phyloP scores from a whole-genome alignment of 768 basidiomycete genomes.

The Tephrocybe sp. region DNA sequence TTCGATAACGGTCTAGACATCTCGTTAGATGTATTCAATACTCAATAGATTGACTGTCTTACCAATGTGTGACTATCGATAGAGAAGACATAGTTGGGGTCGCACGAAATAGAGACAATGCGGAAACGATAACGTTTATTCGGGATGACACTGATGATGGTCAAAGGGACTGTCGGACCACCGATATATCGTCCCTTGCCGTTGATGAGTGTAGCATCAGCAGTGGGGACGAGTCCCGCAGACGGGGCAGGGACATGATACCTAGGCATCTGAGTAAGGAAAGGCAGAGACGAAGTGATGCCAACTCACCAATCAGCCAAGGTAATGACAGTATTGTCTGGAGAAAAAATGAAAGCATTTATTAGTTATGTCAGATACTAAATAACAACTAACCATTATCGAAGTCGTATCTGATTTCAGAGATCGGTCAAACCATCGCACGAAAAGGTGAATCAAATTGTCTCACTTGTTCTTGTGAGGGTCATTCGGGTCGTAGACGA shows the following conservation, averaged over 20 bases:
- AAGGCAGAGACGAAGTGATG: not conserved
- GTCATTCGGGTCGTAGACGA: slow-evolving; percentile 34
- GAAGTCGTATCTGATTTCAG: slow-evolving; percentile 7
- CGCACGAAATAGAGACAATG: slow-evolving; percentile 37
- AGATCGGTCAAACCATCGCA: slow-evolving; percentile 21
- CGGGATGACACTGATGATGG: slow-evolving; percentile 38
- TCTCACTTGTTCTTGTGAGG: slow-evolving; percentile 31
- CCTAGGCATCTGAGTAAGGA: not conserved
- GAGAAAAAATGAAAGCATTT: slow-evolving; percentile 1
- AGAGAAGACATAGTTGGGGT: slow-evolving; percentile 28
- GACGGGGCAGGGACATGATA: slow-evolving; percentile 16
- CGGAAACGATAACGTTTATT: slow-evolving; percentile 49
- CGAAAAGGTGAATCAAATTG: slow-evolving; percentile 15
- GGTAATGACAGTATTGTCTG: slow-evolving; percentile 28
- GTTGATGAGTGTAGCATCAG: slow-evolving; percentile 28
- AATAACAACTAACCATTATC: slow-evolving; percentile 12
- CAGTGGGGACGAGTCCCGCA: slow-evolving; percentile 1
- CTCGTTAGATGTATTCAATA: not conserved
- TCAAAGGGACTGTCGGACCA: slow-evolving; percentile 35
- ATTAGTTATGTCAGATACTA: not conserved
- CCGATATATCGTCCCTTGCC: slow-evolving; percentile 38
- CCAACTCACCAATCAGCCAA: slow-evolving; percentile 29
- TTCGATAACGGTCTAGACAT: slow-evolving; percentile 28
- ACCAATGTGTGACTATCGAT: slow-evolving; percentile 26
- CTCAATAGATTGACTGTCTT: not conserved